Conservation (phyloP, 1,139 yeast genomes). For the Pichia sp. region DNA sequence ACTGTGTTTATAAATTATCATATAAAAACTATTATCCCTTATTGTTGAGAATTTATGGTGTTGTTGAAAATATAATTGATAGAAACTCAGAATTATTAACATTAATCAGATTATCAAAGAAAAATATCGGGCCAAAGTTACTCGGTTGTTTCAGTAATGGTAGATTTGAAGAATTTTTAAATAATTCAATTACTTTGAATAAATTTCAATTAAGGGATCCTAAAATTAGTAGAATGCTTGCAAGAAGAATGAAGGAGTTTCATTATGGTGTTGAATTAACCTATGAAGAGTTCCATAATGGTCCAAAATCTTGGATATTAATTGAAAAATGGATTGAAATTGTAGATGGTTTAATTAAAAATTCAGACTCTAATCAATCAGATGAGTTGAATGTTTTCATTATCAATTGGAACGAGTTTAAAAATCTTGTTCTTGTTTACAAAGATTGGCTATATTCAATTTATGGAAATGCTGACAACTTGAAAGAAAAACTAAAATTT, state of each 20-base stretch:
- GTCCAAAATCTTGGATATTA: conserved; percentile 66
- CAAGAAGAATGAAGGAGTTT: conserved; percentile 92
- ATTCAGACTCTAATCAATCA: conserved; percentile 22
- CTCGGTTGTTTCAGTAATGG: conserved; percentile 90
- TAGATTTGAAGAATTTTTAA: conserved; percentile 83
- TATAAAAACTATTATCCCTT: conserved; percentile 37
- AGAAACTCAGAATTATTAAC: conserved; percentile 72
- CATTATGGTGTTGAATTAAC: conserved; percentile 74
- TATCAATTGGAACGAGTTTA: conserved; percentile 45
- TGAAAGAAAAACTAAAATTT: conserved; percentile 54
- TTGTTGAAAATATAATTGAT: conserved; percentile 81
- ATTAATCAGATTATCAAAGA: conserved; percentile 63
- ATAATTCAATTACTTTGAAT: conserved; percentile 69
- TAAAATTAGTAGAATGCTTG: conserved; percentile 75
- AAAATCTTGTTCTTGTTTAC: conserved; percentile 43
- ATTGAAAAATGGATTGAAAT: conserved; percentile 65
- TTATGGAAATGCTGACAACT: conserved; percentile 38
- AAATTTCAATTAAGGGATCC: conserved; percentile 69
- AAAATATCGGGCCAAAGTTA: conserved; percentile 81
- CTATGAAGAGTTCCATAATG: conserved; percentile 41
- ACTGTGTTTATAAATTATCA: conserved; percentile 70
- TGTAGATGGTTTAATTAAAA: conserved; percentile 40
- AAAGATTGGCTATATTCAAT: conserved; percentile 55
- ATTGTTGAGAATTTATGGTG: conserved; percentile 83
- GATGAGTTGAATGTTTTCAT: conserved; percentile 43